Evolutionary conservation across 805 yeast species (phyloP), one percentile per base, ranked within the genome.

Genomic region (Nakazawaea holstii): DNA sequence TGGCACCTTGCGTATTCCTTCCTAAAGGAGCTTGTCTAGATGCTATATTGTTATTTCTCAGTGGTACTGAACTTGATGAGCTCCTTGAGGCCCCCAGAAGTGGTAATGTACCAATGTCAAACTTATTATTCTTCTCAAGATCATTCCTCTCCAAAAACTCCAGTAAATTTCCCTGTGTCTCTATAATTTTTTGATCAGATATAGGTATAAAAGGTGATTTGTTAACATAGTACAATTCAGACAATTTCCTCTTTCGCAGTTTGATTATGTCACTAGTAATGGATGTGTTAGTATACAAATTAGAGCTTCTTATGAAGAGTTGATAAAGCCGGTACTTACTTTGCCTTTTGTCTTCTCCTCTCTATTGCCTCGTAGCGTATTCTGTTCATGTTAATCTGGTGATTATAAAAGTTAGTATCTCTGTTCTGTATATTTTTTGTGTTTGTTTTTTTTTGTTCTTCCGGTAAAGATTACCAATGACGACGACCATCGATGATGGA

Each of bases 161-260:
- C 62, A 58, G 65, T 47, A 68, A 62, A 41, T 61, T 70, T 55
- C 64, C 70, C 52, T 68, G 73, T 26, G 62, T 67, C 52, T 55
- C 68, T 49, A 59, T 59, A 52, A 67, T 63, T 29, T 56, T 69
- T 43, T 55, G 69, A 50, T 57, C 69, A 49, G 72, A 70, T 53
- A 58, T 66, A 41, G 68, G 80, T 47, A 76, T 59, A 48, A 70
- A 66, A 15, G 82, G 78, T 44, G 78, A 61, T 50, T 78, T 61
- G 9, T 86, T 69, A 11, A 83, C 73, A 52, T 81, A 76, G 57
- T 79, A 83, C 14, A 84, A 64, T 59, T 82, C 86, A 1, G 84
- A 72, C 24, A 84, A 66, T 56, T 79, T 79, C 27, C 82, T 66
- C 55, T 79, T 79, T 42, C 89, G 67, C 39, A 68, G 67, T 50